Conservation (phyloP, 257 asterid genomes). For the Phtheirospermum japonicum region DNA sequence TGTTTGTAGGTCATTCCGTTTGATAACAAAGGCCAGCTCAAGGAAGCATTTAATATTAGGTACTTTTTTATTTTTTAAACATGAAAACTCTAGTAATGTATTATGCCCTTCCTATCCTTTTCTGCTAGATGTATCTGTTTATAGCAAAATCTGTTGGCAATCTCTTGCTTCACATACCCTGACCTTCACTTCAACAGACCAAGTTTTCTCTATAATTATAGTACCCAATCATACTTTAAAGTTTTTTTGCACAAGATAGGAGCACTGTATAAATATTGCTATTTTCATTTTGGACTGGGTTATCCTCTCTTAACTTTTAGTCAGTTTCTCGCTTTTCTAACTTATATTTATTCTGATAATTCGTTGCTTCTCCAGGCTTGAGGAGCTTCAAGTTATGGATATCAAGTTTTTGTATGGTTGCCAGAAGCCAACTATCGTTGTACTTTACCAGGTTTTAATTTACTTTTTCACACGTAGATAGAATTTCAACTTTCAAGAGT, state of each 20-base stretch:
- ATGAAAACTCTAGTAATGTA: not conserved
- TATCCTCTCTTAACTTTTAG: constrained; percentile 20
- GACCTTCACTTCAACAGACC: constrained; percentile 1
- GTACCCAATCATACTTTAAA: not conserved
- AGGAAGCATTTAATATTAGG: constrained; percentile 94
- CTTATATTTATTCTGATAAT: constrained; percentile 6
- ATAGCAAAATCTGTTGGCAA: constrained; percentile 14
- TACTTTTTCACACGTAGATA: constrained; percentile 1
- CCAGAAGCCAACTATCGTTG: constrained; percentile 84
- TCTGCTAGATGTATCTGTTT: not conserved
- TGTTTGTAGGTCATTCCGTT: constrained; percentile 78
- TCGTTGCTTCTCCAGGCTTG: constrained; percentile 56
- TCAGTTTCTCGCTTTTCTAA: constrained; percentile 23
- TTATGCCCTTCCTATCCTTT: constrained; percentile 5
- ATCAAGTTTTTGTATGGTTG: constrained; percentile 90
- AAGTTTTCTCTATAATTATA: not conserved
- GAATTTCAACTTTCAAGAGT: constrained; percentile 10
- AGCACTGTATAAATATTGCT: not conserved
- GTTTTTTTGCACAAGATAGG: not conserved
- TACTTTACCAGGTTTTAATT: constrained; percentile 76
- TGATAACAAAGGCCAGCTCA: constrained; percentile 87
- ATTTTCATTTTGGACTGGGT: not conserved
- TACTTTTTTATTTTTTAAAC: constrained; percentile 22
- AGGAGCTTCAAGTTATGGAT: constrained; percentile 96
- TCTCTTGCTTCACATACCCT: constrained; percentile 5